These are phyloP conservation scores for Malus asiatica DNA, from an alignment of 306 rosid genomes.

Conservation along the genomic window DNA sequence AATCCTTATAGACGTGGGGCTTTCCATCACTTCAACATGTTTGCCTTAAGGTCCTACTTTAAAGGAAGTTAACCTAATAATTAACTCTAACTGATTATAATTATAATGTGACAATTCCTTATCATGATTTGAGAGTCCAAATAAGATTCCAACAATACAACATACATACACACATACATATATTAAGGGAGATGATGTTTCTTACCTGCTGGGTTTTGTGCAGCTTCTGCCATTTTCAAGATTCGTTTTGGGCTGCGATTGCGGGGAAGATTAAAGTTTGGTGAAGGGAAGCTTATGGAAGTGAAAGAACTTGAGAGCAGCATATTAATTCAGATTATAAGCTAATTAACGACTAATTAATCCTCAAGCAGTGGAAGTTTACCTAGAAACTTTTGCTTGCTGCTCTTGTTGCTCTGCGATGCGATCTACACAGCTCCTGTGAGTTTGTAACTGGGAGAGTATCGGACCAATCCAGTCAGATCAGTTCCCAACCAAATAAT, in stretches of 20 bases:
- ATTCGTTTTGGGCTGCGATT: slow-evolving; percentile 9
- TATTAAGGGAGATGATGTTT: background rate
- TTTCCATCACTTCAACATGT: no score
- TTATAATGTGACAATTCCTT: no score
- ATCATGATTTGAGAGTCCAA: no score
- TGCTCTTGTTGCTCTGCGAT: background rate
- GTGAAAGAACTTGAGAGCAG: slow-evolving; percentile 11
- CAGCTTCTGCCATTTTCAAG: slow-evolving; percentile 45
- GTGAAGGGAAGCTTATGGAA: background rate
- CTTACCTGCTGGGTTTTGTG: slow-evolving; percentile 41
- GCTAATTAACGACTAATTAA: background rate
- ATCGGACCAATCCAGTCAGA: no score
- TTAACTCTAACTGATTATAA: no score
- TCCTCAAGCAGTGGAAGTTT: background rate
- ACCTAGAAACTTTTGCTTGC: background rate
- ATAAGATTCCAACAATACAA: no score
- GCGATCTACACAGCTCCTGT: background rate
- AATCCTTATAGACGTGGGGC: no score
- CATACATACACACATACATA: no score
- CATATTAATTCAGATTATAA: background rate
- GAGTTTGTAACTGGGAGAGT: background rate
- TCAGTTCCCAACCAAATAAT: background rate
- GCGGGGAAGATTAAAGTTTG: background rate
- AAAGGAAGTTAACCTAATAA: no score
- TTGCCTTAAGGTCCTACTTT: no score